Conservation (phyloP, 2,329 filamentous ascomycete species). For the Magnaporthales sp. region DNA sequence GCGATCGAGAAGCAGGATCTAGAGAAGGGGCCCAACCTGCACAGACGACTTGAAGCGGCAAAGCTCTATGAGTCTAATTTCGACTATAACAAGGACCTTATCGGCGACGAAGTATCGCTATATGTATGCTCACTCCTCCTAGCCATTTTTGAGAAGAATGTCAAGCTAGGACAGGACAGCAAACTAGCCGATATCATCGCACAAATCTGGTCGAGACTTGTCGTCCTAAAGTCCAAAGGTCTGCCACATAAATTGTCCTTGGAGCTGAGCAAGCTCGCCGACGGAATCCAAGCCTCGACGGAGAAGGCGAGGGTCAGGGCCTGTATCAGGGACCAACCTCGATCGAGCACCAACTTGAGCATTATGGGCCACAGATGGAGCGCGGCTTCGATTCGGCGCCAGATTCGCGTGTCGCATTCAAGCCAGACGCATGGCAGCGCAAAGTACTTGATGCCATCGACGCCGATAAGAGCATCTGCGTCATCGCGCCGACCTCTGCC, state of each 20-base stretch:
- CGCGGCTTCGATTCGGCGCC: conserved; percentile 60
- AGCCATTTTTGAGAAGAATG: conserved; percentile 4
- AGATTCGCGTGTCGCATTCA: conserved; percentile 60
- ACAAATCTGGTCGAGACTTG: conserved; percentile 14
- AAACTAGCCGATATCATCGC: conserved; percentile 9
- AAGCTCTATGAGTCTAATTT: conserved; percentile 36
- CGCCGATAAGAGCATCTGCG: conserved; percentile 58
- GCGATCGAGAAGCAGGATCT: conserved; percentile 32
- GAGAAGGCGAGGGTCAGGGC: conserved; percentile 1
- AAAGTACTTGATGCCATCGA: conserved; percentile 68
- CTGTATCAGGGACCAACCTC: background rate
- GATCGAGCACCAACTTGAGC: too few species aligned
- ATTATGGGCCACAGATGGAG: conserved; percentile 67
- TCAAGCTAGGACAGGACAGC: too few species aligned
- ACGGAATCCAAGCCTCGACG: background rate
- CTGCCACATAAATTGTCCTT: conserved; percentile 8
- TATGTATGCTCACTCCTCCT: conserved; percentile 26
- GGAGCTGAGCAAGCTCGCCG: conserved; percentile 6
- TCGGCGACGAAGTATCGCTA: too few species aligned
- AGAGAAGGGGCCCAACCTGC: conserved; percentile 31
- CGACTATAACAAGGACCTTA: too few species aligned
- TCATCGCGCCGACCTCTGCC: too few species aligned
- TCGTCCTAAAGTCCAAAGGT: conserved; percentile 7
- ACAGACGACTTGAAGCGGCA: conserved; percentile 37
- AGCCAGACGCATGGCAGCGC: conserved; percentile 70